Conservation (phyloP, 1,284 basidiomycete species). For the Rhodotorula sp. region DNA sequence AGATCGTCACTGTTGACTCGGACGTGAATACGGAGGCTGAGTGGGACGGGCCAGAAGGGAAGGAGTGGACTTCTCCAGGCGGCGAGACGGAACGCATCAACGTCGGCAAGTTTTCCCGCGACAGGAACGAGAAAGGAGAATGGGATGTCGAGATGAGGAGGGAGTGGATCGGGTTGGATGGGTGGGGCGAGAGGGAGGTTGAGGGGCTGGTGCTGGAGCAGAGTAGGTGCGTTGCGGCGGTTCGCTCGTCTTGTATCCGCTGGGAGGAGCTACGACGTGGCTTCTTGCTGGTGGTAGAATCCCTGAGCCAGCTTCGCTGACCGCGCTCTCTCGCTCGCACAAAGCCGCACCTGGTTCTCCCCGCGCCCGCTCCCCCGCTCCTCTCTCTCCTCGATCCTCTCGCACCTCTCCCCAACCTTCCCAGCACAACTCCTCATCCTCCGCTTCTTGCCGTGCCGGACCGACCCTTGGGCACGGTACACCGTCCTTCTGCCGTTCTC, state of each 20-base stretch:
- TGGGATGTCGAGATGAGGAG: not conserved
- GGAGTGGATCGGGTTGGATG: not conserved
- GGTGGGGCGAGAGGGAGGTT: not conserved
- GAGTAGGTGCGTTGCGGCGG: conserved; percentile 6
- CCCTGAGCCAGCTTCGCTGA: not conserved
- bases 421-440: conserved; percentile 35
- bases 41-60: not conserved
- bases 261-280: not conserved
- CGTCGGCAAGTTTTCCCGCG: too few relatives aligned
- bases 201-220: conserved; percentile 32
- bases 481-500: conserved; percentile 33
- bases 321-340: not conserved
- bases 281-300: too few relatives aligned
- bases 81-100: not conserved
- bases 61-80: not conserved
- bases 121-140: not conserved
- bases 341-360: conserved; percentile 35
- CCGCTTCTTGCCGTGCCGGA: conserved; percentile 9
- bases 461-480: conserved; percentile 1
- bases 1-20: conserved; percentile 5
- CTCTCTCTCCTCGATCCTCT: not conserved
- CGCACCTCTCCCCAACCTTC: conserved; percentile 10
- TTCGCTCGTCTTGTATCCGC: too few relatives aligned
- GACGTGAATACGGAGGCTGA: not conserved
- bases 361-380: conserved; percentile 18